These are phyloP conservation scores for Coprinopsis sp. DNA, from an alignment of 768 basidiomycete genomes.

Conservation along the genomic window DNA sequence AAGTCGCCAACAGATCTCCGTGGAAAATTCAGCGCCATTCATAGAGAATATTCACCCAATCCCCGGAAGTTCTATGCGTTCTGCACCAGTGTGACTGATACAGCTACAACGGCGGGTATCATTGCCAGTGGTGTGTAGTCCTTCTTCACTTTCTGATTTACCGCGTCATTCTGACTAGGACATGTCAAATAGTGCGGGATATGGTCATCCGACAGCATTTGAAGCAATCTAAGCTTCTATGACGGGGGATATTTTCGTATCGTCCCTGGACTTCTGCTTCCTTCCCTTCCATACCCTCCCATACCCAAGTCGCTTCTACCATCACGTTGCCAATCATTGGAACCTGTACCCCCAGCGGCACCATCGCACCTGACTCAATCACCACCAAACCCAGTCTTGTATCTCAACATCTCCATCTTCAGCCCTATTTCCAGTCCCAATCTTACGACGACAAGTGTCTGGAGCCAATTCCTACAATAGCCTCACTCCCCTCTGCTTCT, in stretches of 20 bases:
- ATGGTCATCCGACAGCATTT: conserved; percentile 80
- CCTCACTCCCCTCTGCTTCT: no score
- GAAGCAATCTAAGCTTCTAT: conserved; percentile 67
- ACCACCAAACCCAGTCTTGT: no score
- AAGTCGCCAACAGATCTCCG: conserved; percentile 48
- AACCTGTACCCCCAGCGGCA: no score
- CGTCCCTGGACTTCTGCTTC: no score
- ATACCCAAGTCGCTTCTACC: no score
- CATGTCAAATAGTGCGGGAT: conserved; percentile 52
- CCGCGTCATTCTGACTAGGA: conserved; percentile 26
- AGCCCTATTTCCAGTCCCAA: no score
- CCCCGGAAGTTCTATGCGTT: conserved; percentile 77
- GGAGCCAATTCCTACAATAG: no score
- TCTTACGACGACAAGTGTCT: no score
- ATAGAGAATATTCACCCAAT: conserved; percentile 67
- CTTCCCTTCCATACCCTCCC: no score
- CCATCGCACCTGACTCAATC: no score
- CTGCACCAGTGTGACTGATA: conserved; percentile 74
- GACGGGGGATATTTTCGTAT: conserved; percentile 14
- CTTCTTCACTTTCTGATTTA: neutral
- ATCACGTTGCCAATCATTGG: no score
- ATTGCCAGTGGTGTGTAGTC: conserved; percentile 62
- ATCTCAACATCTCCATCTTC: no score
- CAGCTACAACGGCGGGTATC: conserved; percentile 68
- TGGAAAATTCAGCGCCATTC: conserved; percentile 70